phyloP scores from a whole-genome alignment of 768 basidiomycete species.

The Mycena belliarum region DNA sequence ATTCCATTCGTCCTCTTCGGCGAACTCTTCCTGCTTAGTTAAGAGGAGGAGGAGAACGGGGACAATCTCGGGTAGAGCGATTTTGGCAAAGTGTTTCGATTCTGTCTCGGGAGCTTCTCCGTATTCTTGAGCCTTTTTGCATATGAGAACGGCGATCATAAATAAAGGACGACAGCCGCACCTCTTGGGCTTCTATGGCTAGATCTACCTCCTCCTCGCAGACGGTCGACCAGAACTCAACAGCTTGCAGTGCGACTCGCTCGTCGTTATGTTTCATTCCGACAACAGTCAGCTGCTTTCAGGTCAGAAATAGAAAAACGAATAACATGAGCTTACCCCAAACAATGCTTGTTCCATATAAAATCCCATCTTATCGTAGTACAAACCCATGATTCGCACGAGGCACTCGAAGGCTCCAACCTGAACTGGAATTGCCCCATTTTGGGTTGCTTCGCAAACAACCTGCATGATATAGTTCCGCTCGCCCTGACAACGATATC shows the following conservation, averaged over 20 bases:
- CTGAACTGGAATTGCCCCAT: conserved; percentile 74
- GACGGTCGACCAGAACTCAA: conserved; percentile 99
- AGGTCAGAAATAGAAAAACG: conserved; percentile 12
- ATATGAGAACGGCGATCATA: no score
- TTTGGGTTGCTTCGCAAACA: conserved; percentile 97
- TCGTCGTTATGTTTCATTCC: conserved; percentile 97
- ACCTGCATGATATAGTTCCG: conserved; percentile 99
- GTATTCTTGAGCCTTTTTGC: conserved; percentile 87
- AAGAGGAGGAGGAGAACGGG: conserved; percentile 89
- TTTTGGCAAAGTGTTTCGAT: conserved; percentile 90
- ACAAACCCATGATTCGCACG: conserved; percentile 94
- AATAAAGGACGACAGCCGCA: conserved; percentile 31
- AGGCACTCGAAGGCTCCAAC: conserved; percentile 96
- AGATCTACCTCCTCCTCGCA: conserved; percentile 97
- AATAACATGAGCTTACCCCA: conserved; percentile 60
- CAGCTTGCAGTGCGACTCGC: conserved; percentile 89
- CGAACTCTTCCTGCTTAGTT: conserved; percentile 93
- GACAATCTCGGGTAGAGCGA: conserved; percentile 91
- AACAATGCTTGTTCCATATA: conserved; percentile 99
- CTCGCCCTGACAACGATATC: conserved; percentile 68
- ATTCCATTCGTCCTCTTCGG: conserved; percentile 99
- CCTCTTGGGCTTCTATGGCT: conserved; percentile 89
- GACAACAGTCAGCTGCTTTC: conserved; percentile 82
- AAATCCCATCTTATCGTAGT: conserved; percentile 98
- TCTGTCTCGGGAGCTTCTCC: conserved; percentile 85